Base-by-base conservation (phyloP, 1,139 yeast genomes). In the Blastobotrys petasosporus region DNA sequence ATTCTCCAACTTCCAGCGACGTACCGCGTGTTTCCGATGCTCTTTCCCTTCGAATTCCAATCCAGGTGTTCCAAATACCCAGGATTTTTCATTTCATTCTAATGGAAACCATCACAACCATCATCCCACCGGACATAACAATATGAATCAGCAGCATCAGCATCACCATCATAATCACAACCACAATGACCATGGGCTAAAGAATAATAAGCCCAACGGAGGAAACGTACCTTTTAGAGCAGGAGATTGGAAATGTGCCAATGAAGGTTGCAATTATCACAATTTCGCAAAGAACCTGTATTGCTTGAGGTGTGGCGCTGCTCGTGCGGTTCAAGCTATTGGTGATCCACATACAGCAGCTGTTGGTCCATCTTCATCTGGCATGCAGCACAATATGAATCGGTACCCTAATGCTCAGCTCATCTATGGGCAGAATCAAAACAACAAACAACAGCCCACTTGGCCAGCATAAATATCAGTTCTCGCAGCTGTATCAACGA, bases 11-110 rank as follows among this genome's bases (percentile, higher is more conserved):
- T 90, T 90, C 67, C 97, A 90, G 66, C 78, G 97, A 59, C 77
- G 97, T 65, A 85, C 94, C 1, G 95, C 95, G 3, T 90, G 97
- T 66, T 87, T 88, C 70, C 75, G 97, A 54, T 90, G 97, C 62
- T 82, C 92, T 2, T 87, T 84, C 67, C 95, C 96, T 2, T 85
- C n/a, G 20, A 32, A 35, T 35, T 11, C 41, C 17, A 42, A 41
- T 13, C 28, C 12, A 7, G 25, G 25, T 4, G 25, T 20, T 20
- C 25, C 25, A 20, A 20, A 20, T 20, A 4, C 25, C 7, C 25
- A 20, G 7, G 25, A 20, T 20, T 20, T 4, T 20, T 20, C 25
- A 4, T 20, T 20, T 20, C 25, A 20, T 35, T 30, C 44, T 11
- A 20, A n/a, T 30, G 38, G 13, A 16, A 12, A 31, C 32, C 17